Conservation (phyloP, 192 early-diverging fungal genomes). For the Backusella parvicylindrica region DNA sequence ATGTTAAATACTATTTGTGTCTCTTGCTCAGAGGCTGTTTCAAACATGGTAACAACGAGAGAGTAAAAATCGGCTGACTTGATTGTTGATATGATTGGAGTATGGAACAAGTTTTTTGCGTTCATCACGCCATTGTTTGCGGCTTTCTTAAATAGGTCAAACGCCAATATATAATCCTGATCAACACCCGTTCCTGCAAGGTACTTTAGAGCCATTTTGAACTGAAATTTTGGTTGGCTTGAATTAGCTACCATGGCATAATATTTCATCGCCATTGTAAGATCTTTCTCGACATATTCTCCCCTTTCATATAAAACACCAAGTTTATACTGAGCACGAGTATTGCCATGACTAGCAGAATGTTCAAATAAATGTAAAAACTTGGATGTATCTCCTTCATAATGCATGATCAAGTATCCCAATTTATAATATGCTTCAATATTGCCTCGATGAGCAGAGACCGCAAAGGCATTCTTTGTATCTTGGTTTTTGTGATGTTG, state of each 20-base stretch:
- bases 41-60: background rate
- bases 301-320: background rate
- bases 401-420: background rate
- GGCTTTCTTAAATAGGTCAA: background rate
- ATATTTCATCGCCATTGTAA: constrained; percentile 14
- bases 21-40: background rate
- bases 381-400: background rate
- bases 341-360: background rate
- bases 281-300: constrained; percentile 6
- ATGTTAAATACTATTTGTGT: background rate
- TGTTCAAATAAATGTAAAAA: background rate
- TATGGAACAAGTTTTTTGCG: background rate
- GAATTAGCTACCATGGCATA: constrained; percentile 9
- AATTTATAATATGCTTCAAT: background rate
- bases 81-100: background rate
- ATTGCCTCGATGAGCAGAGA: background rate
- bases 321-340: background rate
- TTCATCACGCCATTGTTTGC: background rate
- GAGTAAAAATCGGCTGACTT: background rate
- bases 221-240: background rate
- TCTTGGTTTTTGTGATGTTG: background rate
- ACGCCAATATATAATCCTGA: background rate
- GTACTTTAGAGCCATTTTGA: background rate
- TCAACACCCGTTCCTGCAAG: constrained; percentile 17
- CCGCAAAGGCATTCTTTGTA: background rate